Base-by-base conservation (phyloP, 805 yeast genomes). In the Torulaspora delbrueckii region DNA sequence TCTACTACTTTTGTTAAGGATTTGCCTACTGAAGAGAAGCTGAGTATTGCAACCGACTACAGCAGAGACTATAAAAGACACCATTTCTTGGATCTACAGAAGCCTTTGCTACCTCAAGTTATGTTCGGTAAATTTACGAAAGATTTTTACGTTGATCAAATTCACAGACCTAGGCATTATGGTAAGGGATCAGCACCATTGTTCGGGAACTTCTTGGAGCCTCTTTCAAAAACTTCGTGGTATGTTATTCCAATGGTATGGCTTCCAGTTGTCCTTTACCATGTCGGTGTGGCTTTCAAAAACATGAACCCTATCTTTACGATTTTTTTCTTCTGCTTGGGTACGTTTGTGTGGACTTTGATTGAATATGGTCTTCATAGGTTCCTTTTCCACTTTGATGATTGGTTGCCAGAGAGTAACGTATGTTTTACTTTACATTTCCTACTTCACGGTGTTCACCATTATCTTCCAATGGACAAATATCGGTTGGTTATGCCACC, bases 401-500 rank as follows among this genome's bases (percentile, higher is more conserved):
- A 79, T 42, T 78, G 82, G 63, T 75, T 95, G 48, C 99, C 99
- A 10, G 85, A 86, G 52, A 77, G 85, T 66, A 82, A 79, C 40
- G 39, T 77, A 16, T 85, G 86, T 6, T 82, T 85, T 59, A 79
- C 96, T 1, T 47, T 89, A 35, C 99, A 93, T 67, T 93, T 93
- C 74, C 66, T 89, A 47, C 73, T 91, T 54, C 99, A 93, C 59
- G 99, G 99, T 46, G 84, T 90, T 42, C 99, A 93, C 66, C 99
- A 93, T 68, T 93, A 86, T 66, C 75, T 93, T 56, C 99, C 99
- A 52, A 93, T 95, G 99, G 99, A 93, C 71, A 79, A 78, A 49
- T 73, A 79, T 65, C 81, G 99, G 64, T 77, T 93, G 59, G 99
- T 93, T 30, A 84, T 93, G 86, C 99, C 99, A 2, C 99, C 99